Conservation (phyloP, 164 flowering plant species). For the Dillenia turbinata region DNA sequence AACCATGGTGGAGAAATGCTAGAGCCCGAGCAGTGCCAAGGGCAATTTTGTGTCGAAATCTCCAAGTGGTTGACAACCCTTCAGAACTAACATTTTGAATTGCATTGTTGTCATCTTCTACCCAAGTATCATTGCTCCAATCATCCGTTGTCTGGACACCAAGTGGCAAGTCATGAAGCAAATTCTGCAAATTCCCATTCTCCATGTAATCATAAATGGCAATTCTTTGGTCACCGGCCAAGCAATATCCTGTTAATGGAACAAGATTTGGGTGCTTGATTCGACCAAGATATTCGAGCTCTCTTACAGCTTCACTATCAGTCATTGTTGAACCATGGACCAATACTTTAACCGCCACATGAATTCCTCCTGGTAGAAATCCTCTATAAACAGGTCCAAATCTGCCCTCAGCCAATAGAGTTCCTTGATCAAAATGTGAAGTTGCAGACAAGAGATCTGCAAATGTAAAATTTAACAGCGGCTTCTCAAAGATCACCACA, state of each 20-base stretch:
- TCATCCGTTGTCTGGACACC: conserved; percentile 56
- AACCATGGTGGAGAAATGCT: conserved; percentile 91
- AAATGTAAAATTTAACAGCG: conserved; percentile 75
- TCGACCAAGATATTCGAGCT: conserved; percentile 68
- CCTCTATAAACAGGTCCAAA: conserved; percentile 90
- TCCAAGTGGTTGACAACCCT: conserved; percentile 56
- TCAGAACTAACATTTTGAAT: conserved; percentile 48
- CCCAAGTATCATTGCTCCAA: conserved; percentile 89
- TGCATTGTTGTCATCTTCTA: conserved; percentile 45
- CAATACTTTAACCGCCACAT: conserved; percentile 86
- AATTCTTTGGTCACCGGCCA: conserved; percentile 84
- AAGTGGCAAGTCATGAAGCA: conserved; percentile 77
- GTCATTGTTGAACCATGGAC: conserved; percentile 72
- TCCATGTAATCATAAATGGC: conserved; percentile 90
- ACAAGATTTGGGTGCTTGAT: conserved; percentile 89
- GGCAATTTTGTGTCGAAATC: conserved; percentile 68
- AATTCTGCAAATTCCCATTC: conserved; percentile 74
- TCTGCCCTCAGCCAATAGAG: conserved; percentile 78
- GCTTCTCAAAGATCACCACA: conserved; percentile 82
- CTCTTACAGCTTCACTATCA: conserved; percentile 77
- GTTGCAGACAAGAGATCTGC: conserved; percentile 86
- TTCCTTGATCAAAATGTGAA: conserved; percentile 73
- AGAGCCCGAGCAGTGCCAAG: conserved; percentile 84
- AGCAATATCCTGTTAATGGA: conserved; percentile 79
- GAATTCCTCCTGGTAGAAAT: conserved; percentile 77